These are phyloP conservation scores for Bidens hawaiensis DNA, from an alignment of 140 eudicot species.

Conservation along the genomic window DNA sequence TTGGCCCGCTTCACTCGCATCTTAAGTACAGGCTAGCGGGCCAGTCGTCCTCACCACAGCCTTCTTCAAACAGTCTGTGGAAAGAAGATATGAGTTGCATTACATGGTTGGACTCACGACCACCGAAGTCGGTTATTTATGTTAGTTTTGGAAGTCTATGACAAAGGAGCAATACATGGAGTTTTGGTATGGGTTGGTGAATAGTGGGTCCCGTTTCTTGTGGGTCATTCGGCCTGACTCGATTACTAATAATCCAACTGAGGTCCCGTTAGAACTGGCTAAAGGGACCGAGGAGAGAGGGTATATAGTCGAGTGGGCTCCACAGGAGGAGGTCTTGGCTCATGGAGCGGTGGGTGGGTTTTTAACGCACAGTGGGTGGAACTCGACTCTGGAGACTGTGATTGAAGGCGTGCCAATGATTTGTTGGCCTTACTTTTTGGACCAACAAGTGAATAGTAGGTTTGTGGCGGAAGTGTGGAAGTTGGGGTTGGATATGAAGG, in stretches of 20 bases:
- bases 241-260: background rate
- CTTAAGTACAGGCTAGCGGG: slow-evolving; percentile 24
- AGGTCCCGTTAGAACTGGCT: slow-evolving; percentile 19
- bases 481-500: slow-evolving; percentile 54
- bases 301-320: slow-evolving; percentile 49
- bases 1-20: slow-evolving; percentile 64
- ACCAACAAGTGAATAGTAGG: slow-evolving; percentile 53
- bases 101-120: slow-evolving; percentile 50
- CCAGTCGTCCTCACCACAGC: slow-evolving; percentile 5
- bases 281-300: slow-evolving; percentile 42
- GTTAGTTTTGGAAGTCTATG: slow-evolving; percentile 60
- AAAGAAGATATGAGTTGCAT: slow-evolving; percentile 49
- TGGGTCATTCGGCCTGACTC: slow-evolving; percentile 56
- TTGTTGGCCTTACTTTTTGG: slow-evolving; percentile 50
- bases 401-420: slow-evolving; percentile 59
- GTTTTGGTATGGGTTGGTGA: slow-evolving; percentile 54
- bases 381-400: slow-evolving; percentile 51
- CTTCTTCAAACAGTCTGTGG: slow-evolving; percentile 48
- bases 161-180: slow-evolving; percentile 40
- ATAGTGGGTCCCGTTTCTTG: slow-evolving; percentile 46
- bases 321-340: slow-evolving; percentile 55
- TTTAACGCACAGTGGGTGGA: slow-evolving; percentile 60
- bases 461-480: slow-evolving; percentile 50
- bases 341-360: slow-evolving; percentile 49
- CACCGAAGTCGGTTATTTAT: slow-evolving; percentile 45